Base-by-base conservation (phyloP, 2,329 filamentous ascomycete species). In the Aspergillus ibericus region DNA sequence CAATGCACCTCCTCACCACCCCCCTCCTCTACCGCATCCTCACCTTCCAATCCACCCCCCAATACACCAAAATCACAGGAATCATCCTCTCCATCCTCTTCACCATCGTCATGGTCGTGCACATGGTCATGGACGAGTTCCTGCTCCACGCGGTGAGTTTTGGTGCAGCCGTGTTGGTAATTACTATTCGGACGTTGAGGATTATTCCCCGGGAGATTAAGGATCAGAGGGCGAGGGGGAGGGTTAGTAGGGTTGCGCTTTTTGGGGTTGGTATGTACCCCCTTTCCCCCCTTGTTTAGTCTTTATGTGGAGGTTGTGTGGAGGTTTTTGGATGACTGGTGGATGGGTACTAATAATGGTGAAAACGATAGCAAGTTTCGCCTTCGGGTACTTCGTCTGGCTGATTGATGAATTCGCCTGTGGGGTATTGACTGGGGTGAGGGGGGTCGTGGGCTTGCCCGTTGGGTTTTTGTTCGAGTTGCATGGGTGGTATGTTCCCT, bases 101-200 rank as follows among this genome's bases (percentile, higher is more conserved):
- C 53, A 66, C 65, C 4, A 56, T 71, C 3, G 73, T 79, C 3
- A 78, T 78, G 73, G 68, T 77, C 5, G 71, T 74, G 0, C 77
- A 79, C 35, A 78, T 78, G 70, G 70, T 73, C 13, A 74, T 78
- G 75, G 75, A 79, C 27, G 77, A 79, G 52, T 78, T 79, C 25
- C 40, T 79, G 0, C 66, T 79, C 0, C 77, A 79, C 47, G 76
- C 76, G 0, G 65, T 67, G 0, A 62, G 69, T 0, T 79, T 79
- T 60, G 76, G 71, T 0, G 4, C 75, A 2, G 69, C 67, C 0
- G 70, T 78, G 0, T 74, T 69, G 27, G 40, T 77, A 10, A 77
- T 79, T 38, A 74, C 68, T 3, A 68, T 64, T 1, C 64, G 67
- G 0, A 64, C 71, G 1, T 56, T 69, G 18, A 67, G 60, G 25